Base-by-base conservation (phyloP, 2,329 filamentous ascomycete species). In the Furcasterigmium sp. region DNA sequence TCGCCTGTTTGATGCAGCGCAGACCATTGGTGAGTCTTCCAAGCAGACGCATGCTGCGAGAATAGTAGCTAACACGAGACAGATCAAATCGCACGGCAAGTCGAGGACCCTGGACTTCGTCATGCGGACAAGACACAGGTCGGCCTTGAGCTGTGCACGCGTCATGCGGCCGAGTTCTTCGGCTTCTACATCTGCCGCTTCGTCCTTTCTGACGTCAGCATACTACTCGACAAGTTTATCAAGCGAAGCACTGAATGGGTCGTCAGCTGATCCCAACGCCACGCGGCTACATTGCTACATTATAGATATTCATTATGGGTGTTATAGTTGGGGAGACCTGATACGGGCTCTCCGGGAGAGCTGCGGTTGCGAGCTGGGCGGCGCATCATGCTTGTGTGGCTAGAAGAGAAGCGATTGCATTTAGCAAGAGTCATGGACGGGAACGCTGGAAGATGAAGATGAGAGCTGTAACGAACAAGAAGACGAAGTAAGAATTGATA, bases 161-260 rank as follows among this genome's bases (percentile, higher is more conserved):
- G 91, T 32, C 91, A 96, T 62, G 93, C 91, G 8, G 88, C 91
- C 26, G 93, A 98, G 65, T 98, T 98, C 65, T 98, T 98, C 62
- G 91, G 85, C 14, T 96, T 98, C 64, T 97, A 93, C 62, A 78
- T 98, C 21, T 96, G 91, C 64, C 85, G 93, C 15, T 98, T 98
- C 61, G 90, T 91, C n/a, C 71, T 98, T 47, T 75, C 82, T 4
- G 93, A 98, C 62, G 69, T 98, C 48, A 78, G 82, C 30, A 63
- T 93, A 59, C 73, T 98, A 69, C 72, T 98, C 53, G 93, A 98
- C 63, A 98, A 97, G 62, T 97, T 93, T 58, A 84, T 98, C 62
- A 98, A 98, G 73, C 81, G 91, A 52, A 91, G 91, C 19, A 95
- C 85, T 55, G 91, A 98, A 72, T 98, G 91, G 91, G 90, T 96